Evolutionary conservation across 2,329 filamentous ascomycete species (phyloP).

Genomic region (Fusarium sublunatum): DNA sequence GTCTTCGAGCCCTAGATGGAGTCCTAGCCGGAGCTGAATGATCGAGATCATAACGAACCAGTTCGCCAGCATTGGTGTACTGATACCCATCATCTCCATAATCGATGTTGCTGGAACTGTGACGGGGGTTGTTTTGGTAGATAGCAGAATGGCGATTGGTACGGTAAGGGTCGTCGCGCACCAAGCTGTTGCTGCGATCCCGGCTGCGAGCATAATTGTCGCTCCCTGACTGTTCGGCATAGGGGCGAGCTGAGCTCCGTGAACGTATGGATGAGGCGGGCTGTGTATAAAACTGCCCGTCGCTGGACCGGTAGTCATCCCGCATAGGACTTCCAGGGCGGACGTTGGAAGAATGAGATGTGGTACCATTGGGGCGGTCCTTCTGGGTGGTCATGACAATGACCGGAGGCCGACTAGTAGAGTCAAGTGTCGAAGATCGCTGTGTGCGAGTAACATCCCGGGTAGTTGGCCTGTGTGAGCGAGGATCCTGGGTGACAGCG

Average conservation of each 20-base stretch:
- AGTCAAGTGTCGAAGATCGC: constrained; percentile 65
- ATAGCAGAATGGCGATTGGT: constrained; percentile 58
- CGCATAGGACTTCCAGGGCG: constrained; percentile 60
- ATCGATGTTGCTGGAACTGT: constrained; percentile 58
- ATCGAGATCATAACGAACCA: constrained; percentile 71
- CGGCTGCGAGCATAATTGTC: constrained; percentile 64
- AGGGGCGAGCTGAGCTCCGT: constrained; percentile 60
- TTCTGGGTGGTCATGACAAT: constrained; percentile 67
- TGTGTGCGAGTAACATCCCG: constrained; percentile 60
- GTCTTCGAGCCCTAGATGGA: constrained; percentile 55
- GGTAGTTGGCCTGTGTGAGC: constrained; percentile 59
- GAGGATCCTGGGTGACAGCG: constrained; percentile 64
- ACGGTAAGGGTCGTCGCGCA: constrained; percentile 60
- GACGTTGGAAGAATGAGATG: constrained; percentile 53
- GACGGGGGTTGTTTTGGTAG: constrained; percentile 59
- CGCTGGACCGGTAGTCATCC: constrained; percentile 64
- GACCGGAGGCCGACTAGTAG: constrained; percentile 61
- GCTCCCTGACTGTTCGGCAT: constrained; percentile 62
- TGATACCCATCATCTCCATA: constrained; percentile 71
- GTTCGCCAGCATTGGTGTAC: constrained; percentile 71
- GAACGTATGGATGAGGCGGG: constrained; percentile 68
- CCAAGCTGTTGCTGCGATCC: constrained; percentile 60
- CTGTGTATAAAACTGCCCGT: constrained; percentile 64
- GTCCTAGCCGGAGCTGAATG: constrained; percentile 57
- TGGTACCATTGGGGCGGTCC: constrained; percentile 54